A percentile compares a stretch with the other conserved stretches of the same genome.
These are phyloP conservation scores for Ganoderma leucocontextum DNA, from an alignment of 1,284 basidiomycete species.

Conservation along the genomic window DNA sequence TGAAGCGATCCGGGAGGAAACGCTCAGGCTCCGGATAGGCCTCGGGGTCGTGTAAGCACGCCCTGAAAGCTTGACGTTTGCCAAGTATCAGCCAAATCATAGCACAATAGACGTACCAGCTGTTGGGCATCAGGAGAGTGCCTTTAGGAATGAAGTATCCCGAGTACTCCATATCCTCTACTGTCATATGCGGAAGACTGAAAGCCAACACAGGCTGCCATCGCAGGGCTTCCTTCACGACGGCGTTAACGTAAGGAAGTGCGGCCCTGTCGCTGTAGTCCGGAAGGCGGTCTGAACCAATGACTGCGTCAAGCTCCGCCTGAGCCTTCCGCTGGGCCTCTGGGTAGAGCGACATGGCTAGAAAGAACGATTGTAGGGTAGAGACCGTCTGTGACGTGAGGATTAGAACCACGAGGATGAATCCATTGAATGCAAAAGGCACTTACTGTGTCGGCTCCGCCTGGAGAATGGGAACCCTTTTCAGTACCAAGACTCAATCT, in stretches of 20 bases:
- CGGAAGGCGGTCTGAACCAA: conserved; percentile 36
- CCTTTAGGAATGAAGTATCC: conserved; percentile 29
- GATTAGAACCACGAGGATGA: neutral
- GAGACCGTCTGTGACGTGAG: conserved; percentile 5
- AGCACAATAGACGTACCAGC: neutral
- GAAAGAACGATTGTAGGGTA: conserved; percentile 35
- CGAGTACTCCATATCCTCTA: conserved; percentile 21
- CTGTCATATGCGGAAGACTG: conserved; percentile 15
- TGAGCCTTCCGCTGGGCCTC: conserved; percentile 45
- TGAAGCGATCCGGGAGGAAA: conserved; percentile 18
- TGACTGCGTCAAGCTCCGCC: conserved; percentile 46
- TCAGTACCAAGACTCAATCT: neutral
- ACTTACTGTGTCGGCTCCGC: conserved; percentile 12
- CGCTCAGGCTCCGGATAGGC: conserved; percentile 12
- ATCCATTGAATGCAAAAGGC: neutral
- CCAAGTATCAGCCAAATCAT: too few species aligned
- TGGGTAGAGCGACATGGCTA: conserved; percentile 45
- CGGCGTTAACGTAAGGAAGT: conserved; percentile 33
- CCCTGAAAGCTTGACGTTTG: conserved; percentile 3
- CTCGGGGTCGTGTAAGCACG: conserved; percentile 13
- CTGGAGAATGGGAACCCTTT: neutral
- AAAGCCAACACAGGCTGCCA: conserved; percentile 33
- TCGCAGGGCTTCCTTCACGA: conserved; percentile 36
- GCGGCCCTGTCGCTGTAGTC: conserved; percentile 31
- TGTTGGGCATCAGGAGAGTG: neutral